These are phyloP conservation scores for Psilocybe mexicana DNA, from an alignment of 1,284 basidiomycete genomes.

Conservation along the genomic window DNA sequence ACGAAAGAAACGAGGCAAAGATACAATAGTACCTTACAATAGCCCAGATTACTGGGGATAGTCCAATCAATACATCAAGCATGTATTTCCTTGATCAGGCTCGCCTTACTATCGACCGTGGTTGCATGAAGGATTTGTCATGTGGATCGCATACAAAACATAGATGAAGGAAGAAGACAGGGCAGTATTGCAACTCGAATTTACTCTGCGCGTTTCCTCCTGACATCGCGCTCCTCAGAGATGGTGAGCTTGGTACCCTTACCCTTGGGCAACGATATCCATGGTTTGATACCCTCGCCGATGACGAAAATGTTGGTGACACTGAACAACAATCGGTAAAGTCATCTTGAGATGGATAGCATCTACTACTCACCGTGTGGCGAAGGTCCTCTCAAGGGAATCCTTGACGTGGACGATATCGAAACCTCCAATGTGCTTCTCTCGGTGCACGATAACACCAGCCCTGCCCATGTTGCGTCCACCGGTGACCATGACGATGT, in stretches of 20 bases:
- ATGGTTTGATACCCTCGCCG: conserved; percentile 93
- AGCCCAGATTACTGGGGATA: conserved; percentile 68
- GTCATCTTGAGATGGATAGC: not conserved
- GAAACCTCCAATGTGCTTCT: conserved; percentile 97
- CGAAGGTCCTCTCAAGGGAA: conserved; percentile 92
- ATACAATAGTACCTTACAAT: conserved; percentile 61
- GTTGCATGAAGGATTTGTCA: conserved; percentile 29
- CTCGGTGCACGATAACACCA: conserved; percentile 93
- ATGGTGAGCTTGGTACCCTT: conserved; percentile 96
- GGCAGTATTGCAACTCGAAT: conserved; percentile 29
- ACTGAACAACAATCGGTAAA: conserved; percentile 42
- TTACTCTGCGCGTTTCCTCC: conserved; percentile 73
- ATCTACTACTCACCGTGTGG: conserved; percentile 76
- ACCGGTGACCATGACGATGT: conserved; percentile 97
- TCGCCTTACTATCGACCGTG: conserved; percentile 17
- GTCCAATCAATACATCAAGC: conserved; percentile 5
- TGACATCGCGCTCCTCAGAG: conserved; percentile 81
- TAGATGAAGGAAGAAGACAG: conserved; percentile 38
- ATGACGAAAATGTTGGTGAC: conserved; percentile 98
- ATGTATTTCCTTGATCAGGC: conserved; percentile 4
- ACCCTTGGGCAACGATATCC: conserved; percentile 97
- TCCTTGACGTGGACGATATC: conserved; percentile 99
- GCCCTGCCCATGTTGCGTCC: conserved; percentile 99
- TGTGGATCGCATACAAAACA: conserved; percentile 49
- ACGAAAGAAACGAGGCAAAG: conserved; percentile 57